These are phyloP conservation scores for Simplicillium aogashimaense DNA, from an alignment of 2,329 filamentous ascomycete species.

Conservation along the genomic window DNA sequence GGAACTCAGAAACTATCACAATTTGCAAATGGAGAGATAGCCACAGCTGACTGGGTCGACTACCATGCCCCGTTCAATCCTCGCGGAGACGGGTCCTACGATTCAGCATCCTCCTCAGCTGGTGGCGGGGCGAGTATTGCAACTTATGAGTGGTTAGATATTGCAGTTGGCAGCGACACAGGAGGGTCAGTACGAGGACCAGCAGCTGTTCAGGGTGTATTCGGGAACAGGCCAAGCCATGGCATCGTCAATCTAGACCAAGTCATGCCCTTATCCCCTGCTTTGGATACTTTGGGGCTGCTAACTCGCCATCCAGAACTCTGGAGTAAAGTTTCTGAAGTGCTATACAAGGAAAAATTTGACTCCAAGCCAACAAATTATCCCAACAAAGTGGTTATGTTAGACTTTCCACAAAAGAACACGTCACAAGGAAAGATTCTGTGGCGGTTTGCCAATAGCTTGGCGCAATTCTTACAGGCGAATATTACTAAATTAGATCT, in stretches of 20 bases:
- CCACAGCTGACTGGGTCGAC: conserved; percentile 38
- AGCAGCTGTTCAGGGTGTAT: conserved; percentile 28
- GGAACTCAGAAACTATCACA: conserved; percentile 36
- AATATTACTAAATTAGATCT: conserved; percentile 11
- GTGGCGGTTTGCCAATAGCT: conserved; percentile 15
- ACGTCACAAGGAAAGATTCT: conserved; percentile 11
- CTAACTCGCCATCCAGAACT: conserved; percentile 23
- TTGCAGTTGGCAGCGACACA: conserved; percentile 30
- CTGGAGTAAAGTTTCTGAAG: conserved; percentile 21
- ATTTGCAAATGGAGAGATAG: conserved; percentile 31
- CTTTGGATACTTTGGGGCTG: conserved; percentile 34
- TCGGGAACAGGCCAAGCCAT: conserved; percentile 33
- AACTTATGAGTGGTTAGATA: conserved; percentile 33
- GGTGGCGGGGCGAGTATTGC: conserved; percentile 26
- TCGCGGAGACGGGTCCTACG: conserved; percentile 36
- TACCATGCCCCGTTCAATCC: conserved; percentile 32
- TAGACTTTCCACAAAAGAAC: not conserved
- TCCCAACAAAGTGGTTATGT: conserved; percentile 13
- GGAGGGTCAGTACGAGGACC: conserved; percentile 35
- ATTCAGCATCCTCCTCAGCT: conserved; percentile 34
- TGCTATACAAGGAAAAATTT: conserved; percentile 20
- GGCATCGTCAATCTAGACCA: conserved; percentile 27
- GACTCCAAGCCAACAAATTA: conserved; percentile 12
- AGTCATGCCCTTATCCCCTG: conserved; percentile 29
- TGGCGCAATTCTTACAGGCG: conserved; percentile 16